Evolutionary conservation across 208 protist species (phyloP).

Genomic region (Polymyxa betae): DNA sequence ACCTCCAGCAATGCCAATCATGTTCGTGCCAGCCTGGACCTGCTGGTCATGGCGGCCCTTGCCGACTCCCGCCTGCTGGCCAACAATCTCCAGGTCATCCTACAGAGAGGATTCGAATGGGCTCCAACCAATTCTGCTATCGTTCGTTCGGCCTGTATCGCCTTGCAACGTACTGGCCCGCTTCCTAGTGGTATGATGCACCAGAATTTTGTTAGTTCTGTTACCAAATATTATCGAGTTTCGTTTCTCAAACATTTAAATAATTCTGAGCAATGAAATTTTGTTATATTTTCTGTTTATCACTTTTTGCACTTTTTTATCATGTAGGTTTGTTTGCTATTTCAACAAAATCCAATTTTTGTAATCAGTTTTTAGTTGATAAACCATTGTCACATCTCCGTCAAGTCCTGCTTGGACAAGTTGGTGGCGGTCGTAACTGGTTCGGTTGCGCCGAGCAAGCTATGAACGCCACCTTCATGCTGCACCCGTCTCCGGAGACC

Average conservation of each 20-base stretch:
- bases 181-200: background rate
- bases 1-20: background rate
- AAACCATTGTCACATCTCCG: constrained; percentile 5
- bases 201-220: no score
- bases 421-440: constrained; percentile 8
- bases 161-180: background rate
- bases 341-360: no score
- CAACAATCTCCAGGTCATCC: background rate
- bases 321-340: no score
- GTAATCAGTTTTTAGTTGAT: no score
- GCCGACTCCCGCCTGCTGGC: background rate
- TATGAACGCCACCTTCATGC: constrained; percentile 43
- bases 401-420: background rate
- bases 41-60: background rate
- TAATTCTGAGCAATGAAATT: no score
- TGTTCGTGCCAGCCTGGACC: background rate
- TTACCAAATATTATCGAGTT: no score
- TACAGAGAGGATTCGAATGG: background rate
- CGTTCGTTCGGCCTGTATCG: background rate
- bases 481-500: constrained; percentile 36
- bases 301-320: no score
- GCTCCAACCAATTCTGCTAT: background rate
- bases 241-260: no score
- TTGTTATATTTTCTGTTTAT: no score
- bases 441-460: constrained; percentile 4